These are phyloP conservation scores for Tetrastigma voinierianum DNA, from an alignment of 164 flowering plant species.

Conservation along the genomic window DNA sequence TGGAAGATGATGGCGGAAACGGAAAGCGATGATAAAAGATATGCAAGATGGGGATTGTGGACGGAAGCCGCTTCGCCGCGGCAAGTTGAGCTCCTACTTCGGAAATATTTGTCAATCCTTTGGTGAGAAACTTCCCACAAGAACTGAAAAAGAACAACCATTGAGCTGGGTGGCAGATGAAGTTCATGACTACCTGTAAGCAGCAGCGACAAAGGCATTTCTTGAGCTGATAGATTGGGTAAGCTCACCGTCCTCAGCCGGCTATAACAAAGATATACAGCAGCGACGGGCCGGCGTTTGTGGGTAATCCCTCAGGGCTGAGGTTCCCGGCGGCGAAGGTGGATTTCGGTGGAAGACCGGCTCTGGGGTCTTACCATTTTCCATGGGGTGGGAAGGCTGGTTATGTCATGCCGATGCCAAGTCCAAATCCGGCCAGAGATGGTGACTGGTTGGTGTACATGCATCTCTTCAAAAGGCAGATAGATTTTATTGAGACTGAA, in stretches of 20 bases:
- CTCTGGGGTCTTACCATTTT: constrained; percentile 53
- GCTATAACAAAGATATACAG: constrained; percentile 34
- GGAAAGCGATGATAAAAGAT: background rate
- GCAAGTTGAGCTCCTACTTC: constrained; percentile 38
- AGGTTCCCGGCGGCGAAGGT: constrained; percentile 40
- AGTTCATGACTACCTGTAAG: constrained; percentile 30
- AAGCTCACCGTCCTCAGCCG: constrained; percentile 43
- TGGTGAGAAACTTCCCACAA: constrained; percentile 22
- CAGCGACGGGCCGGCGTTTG: constrained; percentile 45
- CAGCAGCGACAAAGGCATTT: constrained; percentile 39
- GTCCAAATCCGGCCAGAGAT: constrained; percentile 24
- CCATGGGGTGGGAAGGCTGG: constrained; percentile 54
- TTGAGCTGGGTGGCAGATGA: constrained; percentile 37
- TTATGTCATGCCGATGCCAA: constrained; percentile 72
- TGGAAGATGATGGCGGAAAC: constrained; percentile 41
- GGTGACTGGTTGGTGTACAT: constrained; percentile 70
- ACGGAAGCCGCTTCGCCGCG: too few species aligned
- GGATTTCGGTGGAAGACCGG: constrained; percentile 62
- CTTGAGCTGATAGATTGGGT: constrained; percentile 59
- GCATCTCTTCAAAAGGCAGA: constrained; percentile 36
- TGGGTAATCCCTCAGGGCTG: constrained; percentile 60
- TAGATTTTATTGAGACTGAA: constrained; percentile 33
- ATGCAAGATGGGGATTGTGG: constrained; percentile 51
- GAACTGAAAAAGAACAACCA: constrained; percentile 34
- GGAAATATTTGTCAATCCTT: constrained; percentile 57